Percentiles rank a stretch among this genome's conserved stretches.
Conservation (phyloP, 2,329 filamentous ascomycete genomes). For the Pyrenophora tritici-repentis region DNA sequence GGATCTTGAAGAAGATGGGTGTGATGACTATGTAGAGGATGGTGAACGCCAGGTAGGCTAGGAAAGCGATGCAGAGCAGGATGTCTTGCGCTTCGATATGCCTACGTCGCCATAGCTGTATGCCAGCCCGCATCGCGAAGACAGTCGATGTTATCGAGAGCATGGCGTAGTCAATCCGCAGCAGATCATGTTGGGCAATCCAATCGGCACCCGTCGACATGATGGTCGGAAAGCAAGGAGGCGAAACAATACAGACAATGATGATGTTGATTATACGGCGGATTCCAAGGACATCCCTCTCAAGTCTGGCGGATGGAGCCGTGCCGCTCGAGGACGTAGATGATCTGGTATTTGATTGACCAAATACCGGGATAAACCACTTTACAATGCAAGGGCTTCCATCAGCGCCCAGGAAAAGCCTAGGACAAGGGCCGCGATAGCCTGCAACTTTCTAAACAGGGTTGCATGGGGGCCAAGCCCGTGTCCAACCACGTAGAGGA, state of each 20-base stretch:
- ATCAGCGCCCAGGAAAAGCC: not conserved
- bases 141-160: slow-evolving; percentile 25
- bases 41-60: slow-evolving; percentile 34
- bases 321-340: not conserved
- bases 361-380: not conserved
- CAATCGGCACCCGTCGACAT: slow-evolving; percentile 24
- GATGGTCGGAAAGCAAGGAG: not conserved
- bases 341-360: not conserved
- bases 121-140: slow-evolving; percentile 15
- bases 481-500: not conserved
- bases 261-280: not conserved
- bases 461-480: slow-evolving; percentile 4
- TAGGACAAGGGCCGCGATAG: not conserved
- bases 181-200: slow-evolving; percentile 17
- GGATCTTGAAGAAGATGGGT: slow-evolving; percentile 42
- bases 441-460: not conserved
- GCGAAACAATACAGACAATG: not conserved
- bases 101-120: slow-evolving; percentile 19
- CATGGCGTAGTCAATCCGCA: slow-evolving; percentile 21
- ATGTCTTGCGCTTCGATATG: slow-evolving; percentile 16
- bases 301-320: not conserved
- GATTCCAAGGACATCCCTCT: not conserved
- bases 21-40: slow-evolving; percentile 45
- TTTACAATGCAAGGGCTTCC: too few species aligned
- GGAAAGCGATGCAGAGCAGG: slow-evolving; percentile 32